phyloP scores from a whole-genome alignment of 2,329 filamentous ascomycete species.

The Talaromyces albobiverticillius region DNA sequence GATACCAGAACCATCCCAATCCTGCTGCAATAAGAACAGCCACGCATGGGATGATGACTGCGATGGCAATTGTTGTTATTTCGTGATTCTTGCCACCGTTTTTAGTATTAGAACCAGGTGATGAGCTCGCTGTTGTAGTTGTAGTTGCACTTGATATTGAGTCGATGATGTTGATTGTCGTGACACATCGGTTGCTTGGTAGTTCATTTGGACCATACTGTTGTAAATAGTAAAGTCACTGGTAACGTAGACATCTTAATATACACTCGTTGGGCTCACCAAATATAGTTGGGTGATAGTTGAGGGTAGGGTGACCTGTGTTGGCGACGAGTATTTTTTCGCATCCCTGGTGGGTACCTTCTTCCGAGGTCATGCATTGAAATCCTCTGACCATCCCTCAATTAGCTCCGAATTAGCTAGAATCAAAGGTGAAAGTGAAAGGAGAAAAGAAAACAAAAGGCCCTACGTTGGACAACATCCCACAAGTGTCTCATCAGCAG shows the following conservation, averaged over 20 bases:
- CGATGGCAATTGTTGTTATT: background rate
- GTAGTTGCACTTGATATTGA: background rate
- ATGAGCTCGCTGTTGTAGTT: background rate
- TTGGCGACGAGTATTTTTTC: background rate
- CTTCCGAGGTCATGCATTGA: background rate
- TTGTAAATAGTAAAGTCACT: background rate
- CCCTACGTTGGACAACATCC: background rate
- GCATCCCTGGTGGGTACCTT: background rate
- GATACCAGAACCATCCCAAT: background rate
- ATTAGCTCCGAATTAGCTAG: background rate
- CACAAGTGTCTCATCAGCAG: background rate
- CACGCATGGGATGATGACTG: background rate
- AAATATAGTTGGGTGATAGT: too few relatives aligned
- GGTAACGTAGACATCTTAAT: too few relatives aligned
- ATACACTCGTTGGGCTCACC: too few relatives aligned
- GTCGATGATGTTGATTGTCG: background rate
- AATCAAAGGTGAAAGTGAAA: background rate
- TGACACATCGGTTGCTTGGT: background rate
- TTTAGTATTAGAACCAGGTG: background rate
- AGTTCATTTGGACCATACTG: background rate
- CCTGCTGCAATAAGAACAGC: background rate
- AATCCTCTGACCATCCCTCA: background rate
- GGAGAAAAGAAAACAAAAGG: background rate
- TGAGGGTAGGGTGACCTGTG: background rate
- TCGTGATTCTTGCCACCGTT: background rate